These are phyloP conservation scores for Mycena polygramma DNA, from an alignment of 768 basidiomycete species.

Conservation along the genomic window DNA sequence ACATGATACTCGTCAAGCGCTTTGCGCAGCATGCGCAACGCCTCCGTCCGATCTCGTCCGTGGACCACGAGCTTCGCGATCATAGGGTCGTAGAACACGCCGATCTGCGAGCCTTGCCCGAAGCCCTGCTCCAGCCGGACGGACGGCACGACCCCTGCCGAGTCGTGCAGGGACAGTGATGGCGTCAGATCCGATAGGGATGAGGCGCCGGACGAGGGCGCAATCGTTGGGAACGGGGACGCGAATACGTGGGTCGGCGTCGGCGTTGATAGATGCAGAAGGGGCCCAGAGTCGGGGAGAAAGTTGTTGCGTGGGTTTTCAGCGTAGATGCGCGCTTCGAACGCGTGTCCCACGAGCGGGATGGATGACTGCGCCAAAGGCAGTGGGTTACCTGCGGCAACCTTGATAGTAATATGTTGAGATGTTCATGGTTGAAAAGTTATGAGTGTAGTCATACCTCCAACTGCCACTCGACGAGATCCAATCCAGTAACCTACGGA, in stretches of 20 bases:
- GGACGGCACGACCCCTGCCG: slow-evolving; percentile 62
- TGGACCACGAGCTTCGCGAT: slow-evolving; percentile 94
- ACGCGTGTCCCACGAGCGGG: slow-evolving; percentile 91
- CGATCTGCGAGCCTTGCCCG: slow-evolving; percentile 81
- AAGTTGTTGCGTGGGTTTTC: slow-evolving; percentile 95
- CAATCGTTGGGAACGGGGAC: slow-evolving; percentile 51
- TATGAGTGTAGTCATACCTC: slow-evolving; percentile 59
- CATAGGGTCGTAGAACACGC: slow-evolving; percentile 93
- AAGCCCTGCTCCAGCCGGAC: slow-evolving; percentile 95
- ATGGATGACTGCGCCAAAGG: slow-evolving; percentile 83
- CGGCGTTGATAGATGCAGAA: slow-evolving; percentile 87
- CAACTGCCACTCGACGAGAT: slow-evolving; percentile 96
- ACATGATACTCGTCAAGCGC: slow-evolving; percentile 92
- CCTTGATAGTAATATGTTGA: slow-evolving; percentile 52
- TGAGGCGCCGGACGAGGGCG: slow-evolving; percentile 40
- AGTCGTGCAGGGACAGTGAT: slow-evolving; percentile 45
- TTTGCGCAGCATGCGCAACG: slow-evolving; percentile 81
- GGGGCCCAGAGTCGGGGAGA: slow-evolving; percentile 88
- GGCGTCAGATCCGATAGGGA: slow-evolving; percentile 47
- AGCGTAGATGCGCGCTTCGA: slow-evolving; percentile 96
- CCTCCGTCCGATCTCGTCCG: slow-evolving; percentile 86
- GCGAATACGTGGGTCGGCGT: slow-evolving; percentile 79
- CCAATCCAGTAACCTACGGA: slow-evolving; percentile 80
- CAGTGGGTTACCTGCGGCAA: slow-evolving; percentile 90
- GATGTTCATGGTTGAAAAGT: neutral